These are phyloP conservation scores for Pestalotiopsis fici DNA, from an alignment of 2,329 filamentous ascomycete species.

Conservation along the genomic window DNA sequence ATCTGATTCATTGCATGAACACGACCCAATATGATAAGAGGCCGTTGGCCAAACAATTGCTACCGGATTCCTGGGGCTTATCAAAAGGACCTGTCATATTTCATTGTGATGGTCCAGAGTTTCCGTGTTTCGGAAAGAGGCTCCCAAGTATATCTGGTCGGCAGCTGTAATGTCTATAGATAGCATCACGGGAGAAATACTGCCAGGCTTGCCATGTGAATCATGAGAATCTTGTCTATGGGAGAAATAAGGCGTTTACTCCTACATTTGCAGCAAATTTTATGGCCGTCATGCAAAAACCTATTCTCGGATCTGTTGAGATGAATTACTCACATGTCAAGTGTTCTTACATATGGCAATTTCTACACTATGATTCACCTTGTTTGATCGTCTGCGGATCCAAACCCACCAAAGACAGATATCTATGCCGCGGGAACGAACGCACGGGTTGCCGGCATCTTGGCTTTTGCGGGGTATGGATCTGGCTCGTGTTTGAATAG, in stretches of 20 bases:
- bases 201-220: too few relatives aligned
- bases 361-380: not conserved
- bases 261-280: too few relatives aligned
- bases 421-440: not conserved
- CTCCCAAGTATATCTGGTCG: not conserved
- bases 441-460: not conserved
- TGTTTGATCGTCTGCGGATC: not conserved
- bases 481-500: not conserved
- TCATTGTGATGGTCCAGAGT: too few relatives aligned
- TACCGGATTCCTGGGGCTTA: not conserved
- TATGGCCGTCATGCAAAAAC: too few relatives aligned
- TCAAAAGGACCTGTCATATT: not conserved
- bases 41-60: not conserved
- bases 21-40: not conserved
- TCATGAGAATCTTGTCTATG: too few relatives aligned
- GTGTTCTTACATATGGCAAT: not conserved
- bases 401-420: not conserved
- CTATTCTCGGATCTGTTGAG: not conserved
- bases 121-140: not conserved
- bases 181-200: too few relatives aligned
- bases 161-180: too few relatives aligned
- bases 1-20: constrained; percentile 24
- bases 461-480: not conserved
- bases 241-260: too few relatives aligned
- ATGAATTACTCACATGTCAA: too few relatives aligned